These are phyloP conservation scores for Yarrowia galli DNA, from an alignment of 1,139 yeast species.

Conservation along the genomic window DNA sequence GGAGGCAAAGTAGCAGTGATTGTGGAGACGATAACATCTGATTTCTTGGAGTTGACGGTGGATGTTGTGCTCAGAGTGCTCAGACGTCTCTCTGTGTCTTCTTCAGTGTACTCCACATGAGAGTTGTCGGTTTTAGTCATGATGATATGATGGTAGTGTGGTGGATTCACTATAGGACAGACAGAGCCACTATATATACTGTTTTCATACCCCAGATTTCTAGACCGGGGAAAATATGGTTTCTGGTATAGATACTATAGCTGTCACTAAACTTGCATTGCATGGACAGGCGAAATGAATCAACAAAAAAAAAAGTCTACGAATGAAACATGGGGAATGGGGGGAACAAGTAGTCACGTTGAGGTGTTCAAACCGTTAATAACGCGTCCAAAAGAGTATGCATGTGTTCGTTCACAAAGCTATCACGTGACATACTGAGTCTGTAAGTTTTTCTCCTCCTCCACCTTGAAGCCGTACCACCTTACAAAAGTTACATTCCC, in stretches of 20 bases:
- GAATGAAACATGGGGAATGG: background rate
- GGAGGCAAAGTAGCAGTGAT: slow-evolving; percentile 19
- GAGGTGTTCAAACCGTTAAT: no score
- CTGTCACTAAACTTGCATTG: background rate
- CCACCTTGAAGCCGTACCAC: background rate
- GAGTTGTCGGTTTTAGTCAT: slow-evolving; percentile 17
- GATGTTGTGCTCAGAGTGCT: slow-evolving; percentile 13
- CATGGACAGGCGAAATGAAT: background rate
- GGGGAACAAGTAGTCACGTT: no score
- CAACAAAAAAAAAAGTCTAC: no score
- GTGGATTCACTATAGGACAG: background rate
- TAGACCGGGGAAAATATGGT: background rate
- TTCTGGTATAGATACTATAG: background rate
- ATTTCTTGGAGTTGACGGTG: slow-evolving; percentile 7
- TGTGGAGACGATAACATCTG: slow-evolving; percentile 1
- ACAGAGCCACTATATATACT: background rate
- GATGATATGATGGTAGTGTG: background rate
- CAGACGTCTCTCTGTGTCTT: slow-evolving; percentile 2
- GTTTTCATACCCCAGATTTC: background rate
- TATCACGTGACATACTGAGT: no score
- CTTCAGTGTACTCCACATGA: slow-evolving; percentile 13
- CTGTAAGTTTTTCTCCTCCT: no score
- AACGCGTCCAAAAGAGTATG: no score
- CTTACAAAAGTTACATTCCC: background rate
- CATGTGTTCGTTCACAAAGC: no score